phyloP scores from a whole-genome alignment of 345 rosid species.

The Populus alba region DNA sequence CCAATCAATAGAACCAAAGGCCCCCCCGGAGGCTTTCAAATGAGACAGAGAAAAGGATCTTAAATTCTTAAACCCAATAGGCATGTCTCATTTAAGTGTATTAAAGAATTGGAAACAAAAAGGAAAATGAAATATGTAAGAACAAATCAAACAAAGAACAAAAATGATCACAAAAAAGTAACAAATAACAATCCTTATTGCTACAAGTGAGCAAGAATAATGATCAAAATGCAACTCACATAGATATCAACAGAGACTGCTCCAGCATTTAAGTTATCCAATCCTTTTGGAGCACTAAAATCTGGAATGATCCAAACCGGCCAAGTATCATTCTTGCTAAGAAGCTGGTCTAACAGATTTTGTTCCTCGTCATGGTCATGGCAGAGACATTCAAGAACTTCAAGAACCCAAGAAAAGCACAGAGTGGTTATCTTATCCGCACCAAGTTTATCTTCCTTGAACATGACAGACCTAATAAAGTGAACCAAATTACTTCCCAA shows the following conservation, averaged over 20 bases:
- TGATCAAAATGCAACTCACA: constrained; percentile 37
- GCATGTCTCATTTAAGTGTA: background rate
- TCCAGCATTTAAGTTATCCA: constrained; percentile 13
- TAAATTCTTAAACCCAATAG: background rate
- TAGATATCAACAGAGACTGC: constrained; percentile 3
- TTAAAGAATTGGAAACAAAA: background rate
- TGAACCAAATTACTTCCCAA: constrained; percentile 49
- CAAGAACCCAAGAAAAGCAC: constrained; percentile 63
- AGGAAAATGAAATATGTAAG: background rate
- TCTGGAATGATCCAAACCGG: constrained; percentile 68
- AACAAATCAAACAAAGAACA: background rate
- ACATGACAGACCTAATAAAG: constrained; percentile 53
- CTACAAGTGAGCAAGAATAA: background rate
- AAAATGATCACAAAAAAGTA: background rate
- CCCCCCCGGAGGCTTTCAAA: background rate
- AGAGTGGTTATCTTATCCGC: constrained; percentile 43
- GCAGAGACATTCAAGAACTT: constrained; percentile 58
- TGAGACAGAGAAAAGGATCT: background rate
- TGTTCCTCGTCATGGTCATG: constrained; percentile 58
- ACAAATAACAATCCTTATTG: background rate
- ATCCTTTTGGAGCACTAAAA: constrained; percentile 29
- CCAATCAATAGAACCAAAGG: background rate
- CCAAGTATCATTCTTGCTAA: constrained; percentile 63
- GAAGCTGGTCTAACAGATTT: constrained; percentile 57
- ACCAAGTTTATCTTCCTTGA: constrained; percentile 47